Evolutionary conservation across 495 filamentous ascomycete genomes (phyloP), one percentile per base, ranked within the genome.

Genomic region (Cladorrhinum samala): DNA sequence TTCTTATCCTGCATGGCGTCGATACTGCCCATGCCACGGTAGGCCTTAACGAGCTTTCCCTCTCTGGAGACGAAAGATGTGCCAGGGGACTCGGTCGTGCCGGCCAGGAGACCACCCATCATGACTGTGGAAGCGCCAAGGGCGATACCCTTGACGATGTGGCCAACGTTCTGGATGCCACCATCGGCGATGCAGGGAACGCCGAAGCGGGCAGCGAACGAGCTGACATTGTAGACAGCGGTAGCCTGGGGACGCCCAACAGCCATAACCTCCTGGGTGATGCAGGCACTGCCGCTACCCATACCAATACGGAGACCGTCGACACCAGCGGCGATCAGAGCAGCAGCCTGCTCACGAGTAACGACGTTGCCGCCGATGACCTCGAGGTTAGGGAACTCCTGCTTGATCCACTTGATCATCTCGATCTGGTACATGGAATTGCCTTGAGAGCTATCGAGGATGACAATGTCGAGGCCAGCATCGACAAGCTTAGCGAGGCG

Each of bases 1-100:
- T 96, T 97, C 80, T 89, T 94, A 71, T 96, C 92, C 71, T 99
- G 94, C 93, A 99, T 99, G 50, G 92, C 93, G 63, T 96, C 93
- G 65, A 99, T 99, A 64, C 81, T 87, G 59, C 93, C 93, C 93
- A 99, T 99, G 45, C 93, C 93, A 70, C 93, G 84, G 77, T 99
- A 99, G 46, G 93, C 91, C 79, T 99, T 99, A 69, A 97, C 92
- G 25, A 99, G 83, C 79, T 96, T 89, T 23, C 93, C 93, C 68
- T 96, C 93, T 46, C 85, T 83, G 64, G 87, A 90, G 54, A 99
- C 88, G 64, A 92, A 96, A 61, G 96, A 99, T 56, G 95, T 90
- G 36, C 93, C 93, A 20, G 93, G 93, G 9, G 91, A 96, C 73
- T 99, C 93, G 45, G 94, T 96, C 45, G 93, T 97, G 68, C 94